Conservation (phyloP, 129 eudicot species). For the Artemisia tridentata region DNA sequence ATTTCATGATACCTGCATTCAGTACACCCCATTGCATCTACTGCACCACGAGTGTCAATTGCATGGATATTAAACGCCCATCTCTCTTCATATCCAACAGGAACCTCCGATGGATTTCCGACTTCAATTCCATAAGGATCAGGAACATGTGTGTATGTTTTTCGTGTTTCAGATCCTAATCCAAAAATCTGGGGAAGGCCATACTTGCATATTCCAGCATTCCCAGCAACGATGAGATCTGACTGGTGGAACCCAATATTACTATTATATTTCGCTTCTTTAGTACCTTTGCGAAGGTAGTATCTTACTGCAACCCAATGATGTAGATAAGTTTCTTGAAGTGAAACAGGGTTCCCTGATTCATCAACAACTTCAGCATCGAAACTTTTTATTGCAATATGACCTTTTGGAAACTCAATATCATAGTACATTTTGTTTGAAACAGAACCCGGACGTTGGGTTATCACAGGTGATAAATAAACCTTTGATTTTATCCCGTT, state of each 20-base stretch:
- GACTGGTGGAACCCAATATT: constrained; percentile 32
- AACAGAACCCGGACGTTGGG: constrained; percentile 52
- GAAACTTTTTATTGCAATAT: constrained; percentile 61
- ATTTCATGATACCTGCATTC: constrained; percentile 44
- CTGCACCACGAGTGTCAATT: constrained; percentile 61
- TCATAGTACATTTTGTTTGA: constrained; percentile 45
- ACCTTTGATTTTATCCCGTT: constrained; percentile 45
- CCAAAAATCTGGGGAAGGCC: constrained; percentile 65
- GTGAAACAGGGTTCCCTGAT: constrained; percentile 54
- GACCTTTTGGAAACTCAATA: constrained; percentile 58
- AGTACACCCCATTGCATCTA: constrained; percentile 60
- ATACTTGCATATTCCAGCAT: constrained; percentile 49
- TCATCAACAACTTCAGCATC: constrained; percentile 72
- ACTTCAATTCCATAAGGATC: constrained; percentile 88
- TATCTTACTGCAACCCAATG: constrained; percentile 60
- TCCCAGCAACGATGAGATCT: constrained; percentile 43
- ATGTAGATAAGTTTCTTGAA: constrained; percentile 61
- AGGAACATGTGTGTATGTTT: constrained; percentile 58
- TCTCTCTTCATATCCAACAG: constrained; percentile 65
- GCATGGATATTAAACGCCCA: constrained; percentile 74
- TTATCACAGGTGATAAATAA: constrained; percentile 52
- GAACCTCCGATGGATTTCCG: constrained; percentile 61
- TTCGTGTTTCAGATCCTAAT: constrained; percentile 75
- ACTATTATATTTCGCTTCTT: constrained; percentile 6
- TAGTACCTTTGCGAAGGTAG: constrained; percentile 37